phyloP scores from a whole-genome alignment of 371 early-diverging fungal species.

The Syncephalis plumigaleata region DNA sequence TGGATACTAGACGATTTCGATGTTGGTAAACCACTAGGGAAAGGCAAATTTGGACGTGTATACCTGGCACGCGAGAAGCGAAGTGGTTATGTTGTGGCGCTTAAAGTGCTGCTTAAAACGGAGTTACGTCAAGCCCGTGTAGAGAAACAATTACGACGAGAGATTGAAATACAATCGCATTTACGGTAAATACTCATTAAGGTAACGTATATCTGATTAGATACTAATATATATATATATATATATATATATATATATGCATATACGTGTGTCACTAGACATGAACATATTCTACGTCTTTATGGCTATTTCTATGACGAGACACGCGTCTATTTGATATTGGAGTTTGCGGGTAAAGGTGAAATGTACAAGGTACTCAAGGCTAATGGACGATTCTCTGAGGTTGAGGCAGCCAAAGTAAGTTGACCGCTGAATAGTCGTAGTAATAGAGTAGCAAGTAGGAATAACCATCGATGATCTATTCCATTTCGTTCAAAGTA shows the following conservation, averaged over 20 bases:
- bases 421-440: neutral
- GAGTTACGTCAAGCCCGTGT: slow-evolving; percentile 58
- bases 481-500: too few relatives aligned
- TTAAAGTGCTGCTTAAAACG: slow-evolving; percentile 83
- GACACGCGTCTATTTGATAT: slow-evolving; percentile 78
- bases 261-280: slow-evolving; percentile 25
- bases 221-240: neutral
- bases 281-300: slow-evolving; percentile 84
- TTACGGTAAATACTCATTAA: too few relatives aligned
- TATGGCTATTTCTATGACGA: slow-evolving; percentile 97
- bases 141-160: slow-evolving; percentile 81
- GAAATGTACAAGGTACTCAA: slow-evolving; percentile 78
- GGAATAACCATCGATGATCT: too few relatives aligned
- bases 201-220: too few relatives aligned
- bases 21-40: slow-evolving; percentile 82
- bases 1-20: slow-evolving; percentile 95
- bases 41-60: slow-evolving; percentile 96
- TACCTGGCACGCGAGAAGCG: slow-evolving; percentile 86
- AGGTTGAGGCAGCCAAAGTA: slow-evolving; percentile 60
- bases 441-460: too few relatives aligned
- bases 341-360: slow-evolving; percentile 93
- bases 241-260: neutral
- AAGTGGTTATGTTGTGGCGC: slow-evolving; percentile 71
- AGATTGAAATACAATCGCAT: slow-evolving; percentile 95
- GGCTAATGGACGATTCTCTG: slow-evolving; percentile 46